Evolutionary conservation across 257 asterid genomes (phyloP), one percentile per base, ranked within the genome.

Genomic region (Forsythia viridissima): DNA sequence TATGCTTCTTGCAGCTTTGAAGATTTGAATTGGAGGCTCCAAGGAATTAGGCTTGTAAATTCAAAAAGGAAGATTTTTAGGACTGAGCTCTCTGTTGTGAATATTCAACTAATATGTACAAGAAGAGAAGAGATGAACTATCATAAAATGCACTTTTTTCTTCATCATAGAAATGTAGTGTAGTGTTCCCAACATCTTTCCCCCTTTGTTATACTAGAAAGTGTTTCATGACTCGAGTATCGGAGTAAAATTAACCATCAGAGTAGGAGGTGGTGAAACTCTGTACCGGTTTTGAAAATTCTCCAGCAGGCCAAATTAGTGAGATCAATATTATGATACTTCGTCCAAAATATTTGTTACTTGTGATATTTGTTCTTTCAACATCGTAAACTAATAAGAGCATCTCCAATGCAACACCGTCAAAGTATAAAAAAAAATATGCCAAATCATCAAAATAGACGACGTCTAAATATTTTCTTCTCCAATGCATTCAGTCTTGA

Each of bases 61-160:
- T 34, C 20, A n/a, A 59, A 59, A 59, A 59, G 36, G 37, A 21
- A 59, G 12, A 8, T 59, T 59, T 21, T 59, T 59, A 59, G 67
- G 37, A 59, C 9, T 59, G 67, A 59, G 67, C 37, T 59, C 67
- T 57, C 67, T 59, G 70, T 63, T 63, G 70, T 63, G 40, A 63
- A 63, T 63, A 30, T 63, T 63, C 40, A 63, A 30, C 70, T 63
- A 63, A 63, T 11, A 63, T 24, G 70, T 63, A 63, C 70, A 63
- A 63, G 18, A 24, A 30, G 69, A 24, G 65, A 55, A 18, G 40
- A 63, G 59, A 51, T 63, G 70, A 63, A 3, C 66, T n/a, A 57
- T 18, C 8, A 57, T 57, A 57, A 16, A 57, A 51, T 57, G 66
- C 66, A 57, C 18, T 11, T 30, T 24, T n/a, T 63, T 9, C 40